Conservation (phyloP, 257 asterid species). For the Cordia subcordata region DNA sequence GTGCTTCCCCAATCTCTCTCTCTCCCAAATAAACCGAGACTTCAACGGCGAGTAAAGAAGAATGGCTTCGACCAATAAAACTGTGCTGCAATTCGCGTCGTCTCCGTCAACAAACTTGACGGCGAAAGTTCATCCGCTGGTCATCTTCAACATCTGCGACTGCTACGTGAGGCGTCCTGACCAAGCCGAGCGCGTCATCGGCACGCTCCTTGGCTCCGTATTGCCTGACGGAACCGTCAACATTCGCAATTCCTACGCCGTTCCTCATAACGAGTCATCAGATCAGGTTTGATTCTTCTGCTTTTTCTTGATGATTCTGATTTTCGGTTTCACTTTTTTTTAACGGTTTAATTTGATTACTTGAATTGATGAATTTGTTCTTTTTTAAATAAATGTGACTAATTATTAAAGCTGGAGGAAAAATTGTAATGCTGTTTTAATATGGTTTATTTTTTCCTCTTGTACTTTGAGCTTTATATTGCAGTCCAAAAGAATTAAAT, state of each 20-base stretch:
- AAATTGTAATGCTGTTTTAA: too few species aligned
- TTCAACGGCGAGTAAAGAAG: background rate
- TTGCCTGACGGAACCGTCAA: slow-evolving; percentile 87
- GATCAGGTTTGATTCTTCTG: slow-evolving; percentile 60
- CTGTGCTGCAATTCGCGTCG: slow-evolving; percentile 60
- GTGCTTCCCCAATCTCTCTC: background rate
- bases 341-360: background rate
- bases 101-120: slow-evolving; percentile 47
- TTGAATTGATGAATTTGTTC: background rate
- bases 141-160: slow-evolving; percentile 81
- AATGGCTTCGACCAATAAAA: slow-evolving; percentile 53
- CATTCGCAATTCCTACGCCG: slow-evolving; percentile 84
- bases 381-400: background rate
- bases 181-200: slow-evolving; percentile 87
- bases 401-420: too few species aligned
- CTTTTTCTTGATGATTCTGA: background rate
- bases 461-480: too few species aligned
- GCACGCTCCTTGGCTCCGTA: slow-evolving; percentile 90
- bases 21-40: background rate
- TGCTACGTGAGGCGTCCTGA: slow-evolving; percentile 88
- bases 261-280: slow-evolving; percentile 82
- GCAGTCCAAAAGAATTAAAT: too few species aligned
- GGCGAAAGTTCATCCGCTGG: slow-evolving; percentile 81
- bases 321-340: background rate
- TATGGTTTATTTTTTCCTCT: too few species aligned